Base-by-base conservation (phyloP, 106 monocot species). In the Dendrobium chrysotoxum region DNA sequence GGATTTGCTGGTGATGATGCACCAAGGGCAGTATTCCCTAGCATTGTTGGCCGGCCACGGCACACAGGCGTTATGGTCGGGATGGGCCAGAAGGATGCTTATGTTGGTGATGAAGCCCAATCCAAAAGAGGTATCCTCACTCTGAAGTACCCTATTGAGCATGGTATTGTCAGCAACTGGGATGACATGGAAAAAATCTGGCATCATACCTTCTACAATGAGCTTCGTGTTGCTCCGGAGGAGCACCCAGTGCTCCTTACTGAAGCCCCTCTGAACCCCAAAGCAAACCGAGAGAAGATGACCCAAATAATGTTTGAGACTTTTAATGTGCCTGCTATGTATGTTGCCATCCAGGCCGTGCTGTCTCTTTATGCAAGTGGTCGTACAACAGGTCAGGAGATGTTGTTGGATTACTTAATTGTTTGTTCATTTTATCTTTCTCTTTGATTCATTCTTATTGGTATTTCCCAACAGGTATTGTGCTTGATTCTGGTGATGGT, bases 401-500 rank as follows among this genome's bases (percentile, higher is more conserved):
- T 67, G 39, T 5, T 23, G 23, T n/a, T 79, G 26, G 13, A 42
- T 42, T 42, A 46, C 46, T 26, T 8, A 2, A 3, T 23, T 53
- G 53, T 28, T 15, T 77, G 25, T 35, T 31, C 17, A 28, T 54
- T 18, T 28, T 28, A 18, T 17, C 31, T 1, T 8, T 2, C n/a
- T n/a, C 0, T 9, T 46, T 46, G 46, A 46, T 46, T 46, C 46
- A 46, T 46, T 46, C 11, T 46, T 9, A 46, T 46, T 46, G 46
- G 46, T 9, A 10, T 9, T 11, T 46, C 7, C 11, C 9, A 46
- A 11, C 73, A 81, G 81, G 81, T 61, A 81, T 81, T 44, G 81
- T 81, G 23, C 81, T 83, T 17, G 83, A 83, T 78, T 83, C 83
- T 55, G 83, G 83, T 13, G 83, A 83, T 77, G 83, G 83, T 78